Base-by-base conservation (phyloP, 1,139 yeast species). In the Geotrichum aggregatum region DNA sequence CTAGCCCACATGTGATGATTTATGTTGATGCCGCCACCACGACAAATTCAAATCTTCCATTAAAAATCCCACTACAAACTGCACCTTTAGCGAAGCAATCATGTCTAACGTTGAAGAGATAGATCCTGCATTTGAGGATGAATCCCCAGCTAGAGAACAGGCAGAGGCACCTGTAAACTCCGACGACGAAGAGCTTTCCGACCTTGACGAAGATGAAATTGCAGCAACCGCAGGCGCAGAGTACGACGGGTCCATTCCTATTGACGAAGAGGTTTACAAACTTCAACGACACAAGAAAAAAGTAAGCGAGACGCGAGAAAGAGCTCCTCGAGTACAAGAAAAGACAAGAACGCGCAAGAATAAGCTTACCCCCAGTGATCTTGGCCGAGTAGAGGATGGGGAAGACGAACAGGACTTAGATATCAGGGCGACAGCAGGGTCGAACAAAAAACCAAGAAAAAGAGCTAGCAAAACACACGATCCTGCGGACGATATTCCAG, bases 211-310 rank as follows among this genome's bases (percentile, higher is more conserved):
- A 19, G 75, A 71, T 53, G 76, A 70, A 52, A 71, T 70, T 19
- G 67, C 64, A 45, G 64, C 66, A 47, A 62, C 18, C 6, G 49
- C 49, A 11, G 49, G 43, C 28, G 46, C 47, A 16, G 55, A 44
- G 31, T 44, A 63, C 31, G 72, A 66, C 41, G 66, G 62, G 21
- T 56, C 53, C 2, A 55, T 63, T 19, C 61, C 67, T 14, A 61
- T 68, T 30, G 75, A 73, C 49, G 76, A 71, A 35, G 74, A 70
- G 50, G 73, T 74, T 36, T 66, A 66, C 57, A 68, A 69, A 54
- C 61, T 75, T 45, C 62, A 64, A 51, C 61, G 71, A 18, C 76
- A 74, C 59, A 71, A 70, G 62, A 61, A 63, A 55, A 55, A 60
- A 24, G 48, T 44, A 42, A n/a, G 21, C 16, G 53, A 51, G 54